phyloP scores from a whole-genome alignment of 2,329 filamentous ascomycete species.

The Arthrobotrys iridis region DNA sequence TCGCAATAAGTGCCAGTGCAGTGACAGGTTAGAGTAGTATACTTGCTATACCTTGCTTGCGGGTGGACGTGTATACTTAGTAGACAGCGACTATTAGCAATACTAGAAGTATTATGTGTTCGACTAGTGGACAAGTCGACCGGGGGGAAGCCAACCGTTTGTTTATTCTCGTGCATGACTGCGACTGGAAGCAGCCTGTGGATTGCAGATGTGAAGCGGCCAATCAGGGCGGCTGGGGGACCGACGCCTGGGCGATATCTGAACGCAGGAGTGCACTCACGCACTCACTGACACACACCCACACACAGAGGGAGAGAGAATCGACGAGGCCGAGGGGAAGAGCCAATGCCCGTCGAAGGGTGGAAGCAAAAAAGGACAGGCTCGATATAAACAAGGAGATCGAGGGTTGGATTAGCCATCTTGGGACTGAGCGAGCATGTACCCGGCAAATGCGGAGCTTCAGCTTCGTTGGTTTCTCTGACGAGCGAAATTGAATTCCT shows the following conservation, averaged over 20 bases:
- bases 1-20: background rate
- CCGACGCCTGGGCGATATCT: constrained; percentile 40
- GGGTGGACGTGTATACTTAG: background rate
- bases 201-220: constrained; percentile 4
- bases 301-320: background rate
- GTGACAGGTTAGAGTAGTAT: background rate
- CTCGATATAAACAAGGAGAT: constrained; percentile 7
- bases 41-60: background rate
- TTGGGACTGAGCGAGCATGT: constrained; percentile 29
- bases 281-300: background rate
- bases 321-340: too few species aligned
- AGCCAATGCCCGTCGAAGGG: constrained; percentile 42
- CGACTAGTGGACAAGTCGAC: constrained; percentile 20
- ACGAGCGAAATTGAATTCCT: too few species aligned
- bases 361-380: constrained; percentile 19
- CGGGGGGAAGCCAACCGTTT: constrained; percentile 12
- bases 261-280: constrained; percentile 38
- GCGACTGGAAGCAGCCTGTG: constrained; percentile 27
- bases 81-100: too few species aligned
- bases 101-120: background rate
- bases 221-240: constrained; percentile 32
- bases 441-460: constrained; percentile 52
- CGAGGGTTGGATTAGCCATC: constrained; percentile 38
- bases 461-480: too few species aligned
- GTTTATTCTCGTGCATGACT: constrained; percentile 31